Conservation (phyloP, 1,139 yeast genomes). For the Sugiyamaella pinicola region DNA sequence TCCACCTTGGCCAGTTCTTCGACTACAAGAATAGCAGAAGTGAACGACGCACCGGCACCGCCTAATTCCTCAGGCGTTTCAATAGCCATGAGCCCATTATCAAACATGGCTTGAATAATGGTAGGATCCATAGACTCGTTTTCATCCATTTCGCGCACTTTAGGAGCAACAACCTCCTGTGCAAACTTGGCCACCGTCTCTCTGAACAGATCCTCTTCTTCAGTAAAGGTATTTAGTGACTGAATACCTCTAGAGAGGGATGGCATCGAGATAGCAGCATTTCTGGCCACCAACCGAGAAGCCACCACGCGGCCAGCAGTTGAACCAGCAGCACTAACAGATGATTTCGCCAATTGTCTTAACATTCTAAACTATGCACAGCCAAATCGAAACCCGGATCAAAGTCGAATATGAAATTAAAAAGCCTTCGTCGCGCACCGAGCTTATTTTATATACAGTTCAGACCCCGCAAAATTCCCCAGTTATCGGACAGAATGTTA, state of each 20-base stretch:
- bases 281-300: constrained; percentile 6
- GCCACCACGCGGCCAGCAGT: constrained; percentile 2
- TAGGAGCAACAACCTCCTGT: constrained; percentile 46
- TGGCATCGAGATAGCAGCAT: constrained; percentile 9
- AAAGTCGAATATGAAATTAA: too few relatives aligned
- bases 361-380: constrained; percentile 1
- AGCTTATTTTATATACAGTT: not conserved
- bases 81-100: constrained; percentile 49
- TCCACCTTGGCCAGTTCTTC: constrained; percentile 51
- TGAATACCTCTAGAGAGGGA: constrained; percentile 16
- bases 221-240: constrained; percentile 40
- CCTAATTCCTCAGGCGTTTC: constrained; percentile 51
- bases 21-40: constrained; percentile 49
- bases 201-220: constrained; percentile 47
- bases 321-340: too few relatives aligned
- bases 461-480: constrained; percentile 6
- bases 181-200: constrained; percentile 47
- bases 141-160: constrained; percentile 49
- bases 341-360: constrained; percentile 16
- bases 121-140: constrained; percentile 46
- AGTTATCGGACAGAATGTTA: not conserved
- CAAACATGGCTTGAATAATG: constrained; percentile 45
- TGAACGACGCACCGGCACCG: constrained; percentile 51
- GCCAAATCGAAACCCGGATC: not conserved
- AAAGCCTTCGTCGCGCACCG: not conserved